Base-by-base conservation (phyloP, 2,329 filamentous ascomycete species). In the Botryotinia globosa region DNA sequence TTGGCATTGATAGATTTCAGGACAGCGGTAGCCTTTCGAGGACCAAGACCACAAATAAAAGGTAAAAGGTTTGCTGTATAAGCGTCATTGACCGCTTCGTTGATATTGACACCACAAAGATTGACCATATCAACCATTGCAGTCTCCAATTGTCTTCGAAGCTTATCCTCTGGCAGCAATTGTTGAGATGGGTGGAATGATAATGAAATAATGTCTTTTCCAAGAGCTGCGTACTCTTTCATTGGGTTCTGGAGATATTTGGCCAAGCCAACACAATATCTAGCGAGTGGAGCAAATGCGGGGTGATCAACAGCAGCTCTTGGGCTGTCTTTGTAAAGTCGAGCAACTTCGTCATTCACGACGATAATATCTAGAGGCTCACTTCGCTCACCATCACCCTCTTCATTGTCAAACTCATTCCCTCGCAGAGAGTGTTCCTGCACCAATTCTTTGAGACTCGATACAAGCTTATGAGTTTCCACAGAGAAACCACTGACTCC, bases 81-180 rank as follows among this genome's bases (percentile, higher is more conserved):
- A 1, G 89, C 81, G 81, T 98, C 93, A 59, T 86, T 87, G 72
- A 97, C 90, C 22, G 94, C 94, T 76, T 98, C 94, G 78, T 98
- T 97, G 80, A 99, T 92, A 78, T 98, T 93, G 54, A 99, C 93
- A 80, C 96, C 96, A 63, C 94, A 94, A 61, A 99, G 89, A 81
- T 99, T 99, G 77, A 99, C 96, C 87, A 97, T 97, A 81, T 99
- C 96, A 18, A 99, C 95, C 89, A 99, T 93, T 62, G 95, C 94
- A n/a, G 93, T 97, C 79, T 99, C 96, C 25, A 99, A 87, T 74
- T 94, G 90, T 81, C 93, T 94, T 75, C 91, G 85, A 56, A 99
- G 86, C 83, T 97, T 94, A 54, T 98, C 95, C 74, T 94, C 89
- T 0, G 94, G 92, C 22, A 99, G 87, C 44, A 98, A 88, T 74